Conservation (phyloP, 257 asterid species). For the Fraxinus pennsylvanica region DNA sequence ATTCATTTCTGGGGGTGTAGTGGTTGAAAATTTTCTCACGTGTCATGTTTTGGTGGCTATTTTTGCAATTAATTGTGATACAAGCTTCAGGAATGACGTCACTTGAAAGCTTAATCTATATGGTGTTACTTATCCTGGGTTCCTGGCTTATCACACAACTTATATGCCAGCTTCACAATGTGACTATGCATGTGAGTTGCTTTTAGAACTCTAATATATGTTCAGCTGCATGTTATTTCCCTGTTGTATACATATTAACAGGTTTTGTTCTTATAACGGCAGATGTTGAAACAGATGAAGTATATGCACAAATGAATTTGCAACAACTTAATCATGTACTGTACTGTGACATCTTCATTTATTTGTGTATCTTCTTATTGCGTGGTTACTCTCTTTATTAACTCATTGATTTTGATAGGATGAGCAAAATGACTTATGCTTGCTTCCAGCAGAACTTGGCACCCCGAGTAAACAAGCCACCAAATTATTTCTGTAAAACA, state of each 20-base stretch:
- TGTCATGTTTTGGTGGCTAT: not conserved
- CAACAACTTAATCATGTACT: slow-evolving; percentile 86
- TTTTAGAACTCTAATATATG: not conserved
- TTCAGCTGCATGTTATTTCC: not conserved
- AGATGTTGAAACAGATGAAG: slow-evolving; percentile 92
- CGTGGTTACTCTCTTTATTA: slow-evolving; percentile 10
- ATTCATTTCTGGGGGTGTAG: not conserved
- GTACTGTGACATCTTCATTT: slow-evolving; percentile 5
- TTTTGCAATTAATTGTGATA: not conserved
- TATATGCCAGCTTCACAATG: slow-evolving; percentile 94
- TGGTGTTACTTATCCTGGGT: not conserved
- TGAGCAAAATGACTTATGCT: slow-evolving; percentile 93
- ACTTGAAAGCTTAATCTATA: not conserved
- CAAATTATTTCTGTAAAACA: slow-evolving; percentile 88
- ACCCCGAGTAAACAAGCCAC: slow-evolving; percentile 90
- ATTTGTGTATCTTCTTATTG: slow-evolving; percentile 20
- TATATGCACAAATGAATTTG: slow-evolving; percentile 91
- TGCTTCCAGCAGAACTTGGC: slow-evolving; percentile 87
- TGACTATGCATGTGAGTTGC: slow-evolving; percentile 86
- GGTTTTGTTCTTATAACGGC: slow-evolving; percentile 54
- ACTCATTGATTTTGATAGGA: slow-evolving; percentile 45
- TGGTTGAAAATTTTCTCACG: not conserved
- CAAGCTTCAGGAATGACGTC: not conserved
- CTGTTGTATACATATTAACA: not conserved
- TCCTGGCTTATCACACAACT: slow-evolving; percentile 91